These are phyloP conservation scores for Xylaria sp. DNA, from an alignment of 2,329 filamentous ascomycete species.

Conservation along the genomic window DNA sequence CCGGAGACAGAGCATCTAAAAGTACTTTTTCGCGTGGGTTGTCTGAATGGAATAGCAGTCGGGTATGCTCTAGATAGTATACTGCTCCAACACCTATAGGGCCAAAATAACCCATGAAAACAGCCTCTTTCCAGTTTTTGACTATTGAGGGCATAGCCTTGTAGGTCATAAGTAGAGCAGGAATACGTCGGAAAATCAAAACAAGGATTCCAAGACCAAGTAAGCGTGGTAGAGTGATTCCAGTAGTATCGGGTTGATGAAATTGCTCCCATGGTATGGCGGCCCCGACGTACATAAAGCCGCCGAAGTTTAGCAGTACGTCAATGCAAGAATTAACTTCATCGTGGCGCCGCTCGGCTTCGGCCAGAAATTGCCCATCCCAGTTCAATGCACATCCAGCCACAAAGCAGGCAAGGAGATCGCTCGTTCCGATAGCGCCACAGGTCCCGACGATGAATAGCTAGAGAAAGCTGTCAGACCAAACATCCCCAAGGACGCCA, in stretches of 20 bases:
- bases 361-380: slow-evolving; percentile 68
- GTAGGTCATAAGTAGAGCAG: slow-evolving; percentile 64
- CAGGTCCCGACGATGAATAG: slow-evolving; percentile 68
- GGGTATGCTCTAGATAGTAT: slow-evolving; percentile 72
- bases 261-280: slow-evolving; percentile 67
- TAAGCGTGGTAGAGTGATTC: slow-evolving; percentile 62
- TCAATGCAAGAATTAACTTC: slow-evolving; percentile 69
- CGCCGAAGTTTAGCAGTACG: slow-evolving; percentile 67
- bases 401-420: slow-evolving; percentile 69
- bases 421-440: slow-evolving; percentile 67
- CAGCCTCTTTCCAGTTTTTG: slow-evolving; percentile 65
- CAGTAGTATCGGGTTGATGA: slow-evolving; percentile 61
- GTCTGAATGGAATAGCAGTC: slow-evolving; percentile 51
- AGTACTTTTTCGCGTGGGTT: slow-evolving; percentile 46
- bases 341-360: slow-evolving; percentile 66
- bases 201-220: slow-evolving; percentile 63
- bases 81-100: slow-evolving; percentile 81
- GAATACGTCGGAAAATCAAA: slow-evolving; percentile 65
- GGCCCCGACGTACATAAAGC: slow-evolving; percentile 68
- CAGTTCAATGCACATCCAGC: slow-evolving; percentile 70
- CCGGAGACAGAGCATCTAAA: slow-evolving; percentile 51
- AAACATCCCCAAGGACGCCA: not conserved
- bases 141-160: slow-evolving; percentile 64
- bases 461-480: slow-evolving; percentile 42
- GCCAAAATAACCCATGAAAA: slow-evolving; percentile 76